Evolutionary conservation across 805 yeast genomes (phyloP).

Genomic region (Metschnikowia henanensis): DNA sequence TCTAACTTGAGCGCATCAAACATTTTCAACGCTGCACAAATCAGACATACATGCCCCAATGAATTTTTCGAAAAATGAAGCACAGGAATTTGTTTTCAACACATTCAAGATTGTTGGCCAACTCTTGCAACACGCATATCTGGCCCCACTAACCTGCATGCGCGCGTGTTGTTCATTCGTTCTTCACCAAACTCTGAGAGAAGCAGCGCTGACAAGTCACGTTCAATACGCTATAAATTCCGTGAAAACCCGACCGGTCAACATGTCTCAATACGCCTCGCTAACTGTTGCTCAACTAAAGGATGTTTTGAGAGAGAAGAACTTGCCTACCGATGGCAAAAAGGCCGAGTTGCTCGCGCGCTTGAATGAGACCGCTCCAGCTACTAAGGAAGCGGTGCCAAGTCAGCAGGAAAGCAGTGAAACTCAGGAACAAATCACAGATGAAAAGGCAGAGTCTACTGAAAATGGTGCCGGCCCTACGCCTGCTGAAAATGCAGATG

Average conservation of each 20-base stretch:
- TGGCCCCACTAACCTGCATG: neutral
- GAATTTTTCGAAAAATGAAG: too few relatives aligned
- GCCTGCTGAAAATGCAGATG: neutral
- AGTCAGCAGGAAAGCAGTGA: neutral
- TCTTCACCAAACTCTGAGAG: neutral
- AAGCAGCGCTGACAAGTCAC: neutral
- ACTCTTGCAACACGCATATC: too few relatives aligned
- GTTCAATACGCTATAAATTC: neutral
- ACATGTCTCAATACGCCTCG: constrained; percentile 57
- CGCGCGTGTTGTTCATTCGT: constrained; percentile 1
- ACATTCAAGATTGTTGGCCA: too few relatives aligned
- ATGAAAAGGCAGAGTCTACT: neutral
- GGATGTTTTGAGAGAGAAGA: constrained; percentile 66
- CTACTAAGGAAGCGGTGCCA: neutral
- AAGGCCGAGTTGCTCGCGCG: constrained; percentile 76
- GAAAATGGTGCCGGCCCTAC: neutral
- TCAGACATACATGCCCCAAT: too few relatives aligned
- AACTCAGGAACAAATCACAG: neutral
- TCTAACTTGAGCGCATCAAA: too few relatives aligned
- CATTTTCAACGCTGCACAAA: too few relatives aligned
- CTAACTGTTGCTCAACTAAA: constrained; percentile 83
- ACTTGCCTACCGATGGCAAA: constrained; percentile 71
- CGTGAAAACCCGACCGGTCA: neutral
- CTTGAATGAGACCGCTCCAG: constrained; percentile 54
- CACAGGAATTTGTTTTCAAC: too few relatives aligned